These are phyloP conservation scores for Cryphonectria naterciae DNA, from an alignment of 2,329 filamentous ascomycete species.

Conservation along the genomic window DNA sequence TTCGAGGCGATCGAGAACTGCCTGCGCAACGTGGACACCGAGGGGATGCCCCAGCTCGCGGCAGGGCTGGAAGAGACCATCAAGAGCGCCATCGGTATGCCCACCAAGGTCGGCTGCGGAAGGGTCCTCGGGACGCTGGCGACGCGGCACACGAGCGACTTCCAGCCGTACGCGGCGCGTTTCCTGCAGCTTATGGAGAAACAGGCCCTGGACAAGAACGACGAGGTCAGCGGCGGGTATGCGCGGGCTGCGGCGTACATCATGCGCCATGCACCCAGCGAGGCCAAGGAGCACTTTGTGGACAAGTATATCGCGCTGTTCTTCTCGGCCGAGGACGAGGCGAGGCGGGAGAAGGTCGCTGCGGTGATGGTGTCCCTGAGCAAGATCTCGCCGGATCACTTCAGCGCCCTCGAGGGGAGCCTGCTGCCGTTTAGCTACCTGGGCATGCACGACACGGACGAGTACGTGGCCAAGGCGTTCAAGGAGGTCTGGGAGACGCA, in stretches of 20 bases:
- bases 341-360: constrained; percentile 73
- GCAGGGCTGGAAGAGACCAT: constrained; percentile 77
- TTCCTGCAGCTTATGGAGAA: constrained; percentile 81
- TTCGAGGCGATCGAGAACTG: constrained; percentile 91
- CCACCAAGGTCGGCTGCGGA: constrained; percentile 90
- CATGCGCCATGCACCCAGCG: constrained; percentile 60
- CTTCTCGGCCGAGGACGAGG: constrained; percentile 79
- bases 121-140: constrained; percentile 83
- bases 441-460: constrained; percentile 81
- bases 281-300: constrained; percentile 55
- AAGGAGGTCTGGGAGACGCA: constrained; percentile 87
- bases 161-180: constrained; percentile 73
- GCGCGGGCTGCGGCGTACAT: constrained; percentile 86
- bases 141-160: constrained; percentile 75
- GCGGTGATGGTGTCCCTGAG: constrained; percentile 84
- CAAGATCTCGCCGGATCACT: constrained; percentile 87
- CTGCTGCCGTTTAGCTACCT: constrained; percentile 89
- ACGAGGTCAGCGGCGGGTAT: constrained; percentile 89
- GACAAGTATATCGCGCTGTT: constrained; percentile 69
- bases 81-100: constrained; percentile 85
- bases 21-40: constrained; percentile 79
- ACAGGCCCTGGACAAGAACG: constrained; percentile 86
- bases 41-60: constrained; percentile 75
- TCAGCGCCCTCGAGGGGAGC: constrained; percentile 73
- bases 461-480: constrained; percentile 79